A percentile compares a stretch with the other conserved stretches of the same genome.
These are phyloP conservation scores for Phytopythium ostracodes DNA, from an alignment of 352 stramenopile species.

Conservation along the genomic window DNA sequence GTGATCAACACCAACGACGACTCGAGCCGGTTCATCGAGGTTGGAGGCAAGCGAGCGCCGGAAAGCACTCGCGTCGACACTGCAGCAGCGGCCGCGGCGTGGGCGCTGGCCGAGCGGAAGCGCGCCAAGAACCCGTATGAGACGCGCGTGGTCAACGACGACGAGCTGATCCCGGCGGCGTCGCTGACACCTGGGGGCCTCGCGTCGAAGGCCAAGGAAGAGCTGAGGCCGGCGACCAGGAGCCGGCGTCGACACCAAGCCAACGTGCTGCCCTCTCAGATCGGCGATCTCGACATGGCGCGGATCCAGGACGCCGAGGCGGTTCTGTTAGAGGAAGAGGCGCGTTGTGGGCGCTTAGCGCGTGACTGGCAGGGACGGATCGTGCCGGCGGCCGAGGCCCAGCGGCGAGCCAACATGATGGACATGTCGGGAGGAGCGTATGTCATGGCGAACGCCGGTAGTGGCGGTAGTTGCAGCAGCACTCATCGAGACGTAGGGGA, in stretches of 20 bases:
- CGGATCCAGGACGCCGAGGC: constrained; percentile 66
- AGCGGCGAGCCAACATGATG: constrained; percentile 49
- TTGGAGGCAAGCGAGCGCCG: constrained; percentile 47
- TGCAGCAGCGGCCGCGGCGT: constrained; percentile 18
- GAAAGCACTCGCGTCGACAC: constrained; percentile 1
- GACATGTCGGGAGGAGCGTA: constrained; percentile 53
- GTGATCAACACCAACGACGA: constrained; percentile 4
- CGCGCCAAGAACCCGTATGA: constrained; percentile 75
- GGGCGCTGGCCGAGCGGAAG: constrained; percentile 45
- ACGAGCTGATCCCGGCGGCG: constrained; percentile 56
- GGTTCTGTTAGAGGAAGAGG: constrained; percentile 72
- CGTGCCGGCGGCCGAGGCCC: constrained; percentile 59
- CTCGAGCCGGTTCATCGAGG: constrained; percentile 46
- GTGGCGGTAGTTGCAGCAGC: neutral
- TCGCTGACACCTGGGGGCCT: constrained; percentile 9
- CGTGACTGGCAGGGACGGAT: constrained; percentile 66
- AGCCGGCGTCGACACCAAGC: constrained; percentile 9
- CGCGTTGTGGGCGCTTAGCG: constrained; percentile 49
- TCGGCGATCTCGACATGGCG: constrained; percentile 84
- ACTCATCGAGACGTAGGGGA: neutral
- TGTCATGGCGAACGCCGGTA: neutral
- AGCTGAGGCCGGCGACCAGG: neutral
- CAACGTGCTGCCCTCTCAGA: constrained; percentile 47
- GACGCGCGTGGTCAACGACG: constrained; percentile 82
- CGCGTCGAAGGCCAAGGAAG: constrained; percentile 11